Conservation (phyloP, 225 moss, liverwort and hornwort species). For the Asterella californica region DNA sequence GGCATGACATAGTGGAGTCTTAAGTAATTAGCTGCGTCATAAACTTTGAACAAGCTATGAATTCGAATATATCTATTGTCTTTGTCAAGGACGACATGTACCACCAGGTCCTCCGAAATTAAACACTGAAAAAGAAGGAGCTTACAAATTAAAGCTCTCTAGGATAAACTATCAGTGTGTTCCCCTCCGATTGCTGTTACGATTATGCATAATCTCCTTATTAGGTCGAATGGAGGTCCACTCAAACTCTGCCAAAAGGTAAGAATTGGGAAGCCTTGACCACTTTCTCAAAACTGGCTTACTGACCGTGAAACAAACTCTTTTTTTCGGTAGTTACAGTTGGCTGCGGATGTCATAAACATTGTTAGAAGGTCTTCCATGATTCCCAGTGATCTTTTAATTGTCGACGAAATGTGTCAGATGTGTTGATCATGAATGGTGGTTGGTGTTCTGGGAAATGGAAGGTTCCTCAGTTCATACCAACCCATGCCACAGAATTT, state of each 20-base stretch:
- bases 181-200: not conserved
- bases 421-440: not conserved
- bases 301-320: not conserved
- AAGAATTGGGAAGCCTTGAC: not conserved
- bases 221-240: not conserved
- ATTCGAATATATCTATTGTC: not conserved
- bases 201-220: not conserved
- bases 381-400: not conserved
- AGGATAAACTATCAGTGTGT: not conserved
- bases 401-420: constrained; percentile 1
- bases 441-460: not conserved
- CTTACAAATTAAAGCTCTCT: not conserved
- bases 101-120: not conserved
- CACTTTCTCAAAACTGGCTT: not conserved
- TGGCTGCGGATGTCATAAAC: not conserved
- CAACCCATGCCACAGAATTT: not conserved
- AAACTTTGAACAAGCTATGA: not conserved
- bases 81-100: not conserved
- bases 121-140: not conserved
- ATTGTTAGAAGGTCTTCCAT: not conserved
- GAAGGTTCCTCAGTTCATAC: constrained; percentile 3
- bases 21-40: not conserved
- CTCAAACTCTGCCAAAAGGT: not conserved
- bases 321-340: not conserved
- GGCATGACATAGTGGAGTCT: not conserved